Conservation (phyloP, 257 asterid species). For the Fraxinus cuspidata region DNA sequence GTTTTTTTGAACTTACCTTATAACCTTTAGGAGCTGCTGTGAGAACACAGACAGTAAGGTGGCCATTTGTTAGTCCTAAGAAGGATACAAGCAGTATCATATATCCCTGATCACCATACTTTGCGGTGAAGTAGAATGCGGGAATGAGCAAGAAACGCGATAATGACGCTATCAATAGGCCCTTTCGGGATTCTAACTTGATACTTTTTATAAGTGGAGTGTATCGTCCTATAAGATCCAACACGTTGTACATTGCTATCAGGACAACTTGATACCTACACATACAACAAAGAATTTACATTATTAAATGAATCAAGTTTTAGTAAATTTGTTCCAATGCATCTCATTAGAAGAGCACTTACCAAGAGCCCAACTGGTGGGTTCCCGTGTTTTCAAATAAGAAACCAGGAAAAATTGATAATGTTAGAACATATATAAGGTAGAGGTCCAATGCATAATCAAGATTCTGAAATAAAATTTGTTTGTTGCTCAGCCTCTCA, state of each 20-base stretch:
- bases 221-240: slow-evolving; percentile 70
- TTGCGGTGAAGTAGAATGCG: slow-evolving; percentile 78
- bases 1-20: slow-evolving; percentile 49
- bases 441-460: slow-evolving; percentile 63
- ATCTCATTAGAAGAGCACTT: slow-evolving; percentile 10
- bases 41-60: slow-evolving; percentile 74
- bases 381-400: slow-evolving; percentile 79
- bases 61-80: slow-evolving; percentile 77
- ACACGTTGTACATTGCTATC: slow-evolving; percentile 69
- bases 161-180: slow-evolving; percentile 44
- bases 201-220: slow-evolving; percentile 52
- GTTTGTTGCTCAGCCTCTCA: slow-evolving; percentile 53
- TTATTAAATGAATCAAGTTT: not conserved
- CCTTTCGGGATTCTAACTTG: slow-evolving; percentile 61
- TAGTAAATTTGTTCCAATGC: not conserved
- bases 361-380: slow-evolving; percentile 82
- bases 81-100: slow-evolving; percentile 70
- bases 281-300: not conserved
- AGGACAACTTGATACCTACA: slow-evolving; percentile 70
- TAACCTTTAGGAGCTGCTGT: slow-evolving; percentile 77
- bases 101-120: slow-evolving; percentile 85
- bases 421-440: slow-evolving; percentile 59
- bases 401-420: slow-evolving; percentile 86
- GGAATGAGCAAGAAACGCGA: slow-evolving; percentile 71
- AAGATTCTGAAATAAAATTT: slow-evolving; percentile 48